Conservation (phyloP, 352 stramenopile genomes). For the Pythium aquatile region DNA sequence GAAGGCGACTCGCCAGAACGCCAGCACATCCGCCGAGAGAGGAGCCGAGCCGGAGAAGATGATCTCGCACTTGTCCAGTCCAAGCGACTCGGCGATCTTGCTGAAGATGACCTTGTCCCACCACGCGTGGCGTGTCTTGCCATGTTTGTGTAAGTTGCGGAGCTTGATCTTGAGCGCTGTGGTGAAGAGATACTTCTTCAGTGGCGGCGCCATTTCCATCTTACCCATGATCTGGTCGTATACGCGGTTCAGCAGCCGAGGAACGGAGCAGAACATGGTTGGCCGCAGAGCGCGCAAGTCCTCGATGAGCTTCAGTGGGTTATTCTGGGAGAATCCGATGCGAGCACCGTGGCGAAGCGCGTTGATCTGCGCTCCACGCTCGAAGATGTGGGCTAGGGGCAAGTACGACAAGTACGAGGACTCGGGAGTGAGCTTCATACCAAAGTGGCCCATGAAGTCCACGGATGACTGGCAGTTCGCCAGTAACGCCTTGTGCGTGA, state of each 20-base stretch:
- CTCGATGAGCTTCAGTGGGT: constrained; percentile 89
- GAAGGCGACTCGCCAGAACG: constrained; percentile 94
- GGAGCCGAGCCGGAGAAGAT: constrained; percentile 95
- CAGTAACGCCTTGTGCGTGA: constrained; percentile 88
- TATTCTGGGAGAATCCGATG: constrained; percentile 93
- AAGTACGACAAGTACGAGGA: constrained; percentile 96
- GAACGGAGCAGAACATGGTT: constrained; percentile 92
- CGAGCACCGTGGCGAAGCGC: constrained; percentile 73
- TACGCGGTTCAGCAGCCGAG: constrained; percentile 95
- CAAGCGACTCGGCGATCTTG: constrained; percentile 91
- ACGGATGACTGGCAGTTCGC: constrained; percentile 30
- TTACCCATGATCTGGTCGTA: constrained; percentile 92
- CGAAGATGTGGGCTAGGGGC: constrained; percentile 96
- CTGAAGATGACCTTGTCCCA: constrained; percentile 96
- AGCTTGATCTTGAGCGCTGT: constrained; percentile 61
- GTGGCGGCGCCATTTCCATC: constrained; percentile 58
- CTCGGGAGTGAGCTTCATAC: constrained; percentile 30
- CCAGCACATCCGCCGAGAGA: constrained; percentile 90
- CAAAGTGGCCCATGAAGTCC: constrained; percentile 39
- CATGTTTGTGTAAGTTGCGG: constrained; percentile 59
- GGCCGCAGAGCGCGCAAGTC: constrained; percentile 90
- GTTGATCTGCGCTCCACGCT: constrained; percentile 65
- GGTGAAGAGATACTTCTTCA: constrained; percentile 84
- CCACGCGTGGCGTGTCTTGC: constrained; percentile 54
- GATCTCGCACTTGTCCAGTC: constrained; percentile 76